Conservation (phyloP, 2,329 filamentous ascomycete genomes). For the Basipetospora chlamydospora region DNA sequence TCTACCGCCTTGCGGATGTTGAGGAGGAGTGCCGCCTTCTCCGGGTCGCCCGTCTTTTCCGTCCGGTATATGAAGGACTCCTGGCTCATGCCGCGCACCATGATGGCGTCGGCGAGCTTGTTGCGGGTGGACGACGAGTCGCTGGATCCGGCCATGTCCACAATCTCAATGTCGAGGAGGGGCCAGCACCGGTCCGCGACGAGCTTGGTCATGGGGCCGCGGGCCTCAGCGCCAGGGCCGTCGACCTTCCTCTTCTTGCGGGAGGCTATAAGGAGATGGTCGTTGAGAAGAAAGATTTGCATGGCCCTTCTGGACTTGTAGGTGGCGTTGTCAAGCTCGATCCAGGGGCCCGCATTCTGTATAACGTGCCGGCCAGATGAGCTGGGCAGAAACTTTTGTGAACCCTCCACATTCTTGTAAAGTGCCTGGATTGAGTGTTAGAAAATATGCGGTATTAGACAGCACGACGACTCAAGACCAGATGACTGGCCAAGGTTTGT, state of each 20-base stretch:
- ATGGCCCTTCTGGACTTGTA: slow-evolving; percentile 87
- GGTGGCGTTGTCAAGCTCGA: slow-evolving; percentile 91
- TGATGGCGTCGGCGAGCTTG: slow-evolving; percentile 72
- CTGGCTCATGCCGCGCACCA: slow-evolving; percentile 69
- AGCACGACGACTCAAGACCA: too few relatives aligned
- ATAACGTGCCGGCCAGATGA: slow-evolving; percentile 85
- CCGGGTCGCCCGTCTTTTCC: slow-evolving; percentile 61
- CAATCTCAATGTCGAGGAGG: slow-evolving; percentile 79
- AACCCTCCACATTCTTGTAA: slow-evolving; percentile 96
- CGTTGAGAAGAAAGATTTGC: slow-evolving; percentile 84
- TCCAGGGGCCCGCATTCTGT: slow-evolving; percentile 84
- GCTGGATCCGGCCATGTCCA: slow-evolving; percentile 62
- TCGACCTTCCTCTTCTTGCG: slow-evolving; percentile 86
- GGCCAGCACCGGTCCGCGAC: slow-evolving; percentile 93
- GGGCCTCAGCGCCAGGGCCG: slow-evolving; percentile 32
- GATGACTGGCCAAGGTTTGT: too few relatives aligned
- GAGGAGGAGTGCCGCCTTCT: slow-evolving; percentile 69
- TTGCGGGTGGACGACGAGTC: slow-evolving; percentile 38
- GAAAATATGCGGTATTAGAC: too few relatives aligned
- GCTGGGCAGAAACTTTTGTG: slow-evolving; percentile 90
- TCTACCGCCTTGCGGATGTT: slow-evolving; percentile 90
- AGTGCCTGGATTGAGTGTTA: slow-evolving; percentile 38
- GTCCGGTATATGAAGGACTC: slow-evolving; percentile 93
- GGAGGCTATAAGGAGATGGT: slow-evolving; percentile 81
- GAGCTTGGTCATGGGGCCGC: slow-evolving; percentile 53